A percentile compares a stretch with the other conserved stretches of the same genome.
phyloP scores from a whole-genome alignment of 2,329 filamentous ascomycete species.

The Penicillium sp. region DNA sequence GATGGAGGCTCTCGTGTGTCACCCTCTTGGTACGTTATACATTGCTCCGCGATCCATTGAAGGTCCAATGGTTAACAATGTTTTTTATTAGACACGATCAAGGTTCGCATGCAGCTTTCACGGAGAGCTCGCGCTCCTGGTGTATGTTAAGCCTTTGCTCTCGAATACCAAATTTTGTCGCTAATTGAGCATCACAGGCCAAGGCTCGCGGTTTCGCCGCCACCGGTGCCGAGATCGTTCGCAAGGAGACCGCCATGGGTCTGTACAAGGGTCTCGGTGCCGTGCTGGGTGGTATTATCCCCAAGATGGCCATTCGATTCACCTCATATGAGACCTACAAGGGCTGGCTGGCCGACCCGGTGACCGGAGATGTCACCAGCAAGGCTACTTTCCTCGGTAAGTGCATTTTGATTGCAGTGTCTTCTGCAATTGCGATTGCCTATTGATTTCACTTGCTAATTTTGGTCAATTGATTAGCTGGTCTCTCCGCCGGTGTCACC shows the following conservation, averaged over 20 bases:
- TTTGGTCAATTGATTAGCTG: constrained; percentile 54
- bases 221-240: constrained; percentile 83
- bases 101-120: constrained; percentile 99
- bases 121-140: constrained; percentile 79
- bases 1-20: constrained; percentile 97
- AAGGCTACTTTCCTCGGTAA: constrained; percentile 70
- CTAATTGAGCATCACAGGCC: constrained; percentile 39
- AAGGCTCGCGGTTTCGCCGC: constrained; percentile 84
- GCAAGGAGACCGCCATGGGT: constrained; percentile 85
- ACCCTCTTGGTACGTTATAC: constrained; percentile 73
- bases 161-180: background rate
- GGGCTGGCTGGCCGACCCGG: constrained; percentile 69
- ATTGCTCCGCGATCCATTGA: background rate
- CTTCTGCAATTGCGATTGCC: background rate
- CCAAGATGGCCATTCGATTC: constrained; percentile 99
- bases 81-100: constrained; percentile 74
- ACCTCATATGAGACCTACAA: constrained; percentile 97
- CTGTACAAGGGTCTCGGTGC: constrained; percentile 98
- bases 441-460: background rate
- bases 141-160: constrained; percentile 45
- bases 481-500: constrained; percentile 88
- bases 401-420: constrained; percentile 22
- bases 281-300: constrained; percentile 91
- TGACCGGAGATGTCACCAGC: constrained; percentile 68
- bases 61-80: constrained; percentile 21